phyloP scores from a whole-genome alignment of 768 basidiomycete genomes.

The Lactarius evosmus region DNA sequence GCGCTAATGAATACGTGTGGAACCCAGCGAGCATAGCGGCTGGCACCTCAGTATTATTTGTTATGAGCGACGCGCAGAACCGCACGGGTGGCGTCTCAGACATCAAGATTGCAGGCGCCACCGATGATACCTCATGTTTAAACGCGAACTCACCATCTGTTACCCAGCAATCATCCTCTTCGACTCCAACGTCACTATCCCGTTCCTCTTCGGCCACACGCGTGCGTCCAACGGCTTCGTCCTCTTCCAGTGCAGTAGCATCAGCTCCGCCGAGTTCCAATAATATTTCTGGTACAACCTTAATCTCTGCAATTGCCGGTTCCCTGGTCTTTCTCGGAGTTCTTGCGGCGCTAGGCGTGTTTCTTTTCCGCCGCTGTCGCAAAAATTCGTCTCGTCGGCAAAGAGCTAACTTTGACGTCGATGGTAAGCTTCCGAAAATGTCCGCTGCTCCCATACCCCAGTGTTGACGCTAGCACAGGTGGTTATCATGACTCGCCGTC shows the following conservation, averaged over 20 bases:
- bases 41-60: constrained; percentile 57
- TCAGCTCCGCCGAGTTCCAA: background rate
- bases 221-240: background rate
- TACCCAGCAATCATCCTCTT: constrained; percentile 34
- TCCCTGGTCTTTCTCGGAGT: background rate
- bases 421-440: background rate
- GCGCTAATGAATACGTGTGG: constrained; percentile 50
- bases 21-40: constrained; percentile 47
- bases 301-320: background rate
- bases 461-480: constrained; percentile 3
- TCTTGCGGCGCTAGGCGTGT: background rate
- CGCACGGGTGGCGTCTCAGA: constrained; percentile 60
- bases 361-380: constrained; percentile 5
- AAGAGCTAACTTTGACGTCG: background rate
- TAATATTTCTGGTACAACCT: background rate
- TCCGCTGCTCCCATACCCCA: background rate
- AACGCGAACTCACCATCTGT: constrained; percentile 52
- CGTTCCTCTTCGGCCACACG: background rate
- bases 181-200: constrained; percentile 9
- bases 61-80: constrained; percentile 50
- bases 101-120: constrained; percentile 44
- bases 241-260: background rate
- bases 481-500: constrained; percentile 1
- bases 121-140: constrained; percentile 52
- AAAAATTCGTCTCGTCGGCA: background rate